phyloP scores from a whole-genome alignment of 2,329 filamentous ascomycete genomes.

The Fusarium sambucinum region DNA sequence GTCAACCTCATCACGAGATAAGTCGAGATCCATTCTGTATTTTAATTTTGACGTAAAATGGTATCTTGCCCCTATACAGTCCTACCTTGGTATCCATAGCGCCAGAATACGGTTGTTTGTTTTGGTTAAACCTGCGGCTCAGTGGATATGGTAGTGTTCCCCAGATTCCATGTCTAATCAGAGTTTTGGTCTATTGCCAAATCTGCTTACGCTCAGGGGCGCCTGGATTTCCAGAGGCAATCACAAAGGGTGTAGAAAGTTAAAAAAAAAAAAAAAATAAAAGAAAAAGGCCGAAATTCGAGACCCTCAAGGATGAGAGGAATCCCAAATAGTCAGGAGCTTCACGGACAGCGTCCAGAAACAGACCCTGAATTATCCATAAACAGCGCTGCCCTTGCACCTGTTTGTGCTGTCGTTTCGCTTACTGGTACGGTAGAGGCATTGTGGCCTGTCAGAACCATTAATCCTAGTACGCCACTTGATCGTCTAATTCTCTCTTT shows the following conservation, averaged over 20 bases:
- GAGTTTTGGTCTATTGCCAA: slow-evolving; percentile 25
- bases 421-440: slow-evolving; percentile 12
- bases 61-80: not conserved
- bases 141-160: slow-evolving; percentile 42
- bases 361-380: slow-evolving; percentile 23
- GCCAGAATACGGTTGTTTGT: slow-evolving; percentile 12
- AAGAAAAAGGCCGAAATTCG: slow-evolving; percentile 26
- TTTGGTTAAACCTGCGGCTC: slow-evolving; percentile 19
- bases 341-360: slow-evolving; percentile 7
- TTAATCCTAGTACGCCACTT: slow-evolving; percentile 38
- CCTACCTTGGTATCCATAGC: slow-evolving; percentile 6
- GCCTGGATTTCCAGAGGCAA: slow-evolving; percentile 17
- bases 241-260: slow-evolving; percentile 42
- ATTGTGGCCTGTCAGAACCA: slow-evolving; percentile 12
- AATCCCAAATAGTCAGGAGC: slow-evolving; percentile 32
- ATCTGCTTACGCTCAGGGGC: slow-evolving; percentile 34
- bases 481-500: slow-evolving; percentile 20
- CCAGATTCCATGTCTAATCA: slow-evolving; percentile 40
- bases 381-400: slow-evolving; percentile 10
- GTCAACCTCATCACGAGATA: slow-evolving; percentile 40
- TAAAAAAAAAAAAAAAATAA: slow-evolving; percentile 19
- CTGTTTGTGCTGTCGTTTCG: slow-evolving; percentile 16
- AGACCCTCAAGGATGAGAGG: slow-evolving; percentile 30
- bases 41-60: slow-evolving; percentile 14
- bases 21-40: slow-evolving; percentile 30